Percentiles rank a stretch among this genome's conserved stretches.
These are phyloP conservation scores for Lasiodiplodia citricola DNA, from an alignment of 2,329 filamentous ascomycete genomes.

Conservation along the genomic window DNA sequence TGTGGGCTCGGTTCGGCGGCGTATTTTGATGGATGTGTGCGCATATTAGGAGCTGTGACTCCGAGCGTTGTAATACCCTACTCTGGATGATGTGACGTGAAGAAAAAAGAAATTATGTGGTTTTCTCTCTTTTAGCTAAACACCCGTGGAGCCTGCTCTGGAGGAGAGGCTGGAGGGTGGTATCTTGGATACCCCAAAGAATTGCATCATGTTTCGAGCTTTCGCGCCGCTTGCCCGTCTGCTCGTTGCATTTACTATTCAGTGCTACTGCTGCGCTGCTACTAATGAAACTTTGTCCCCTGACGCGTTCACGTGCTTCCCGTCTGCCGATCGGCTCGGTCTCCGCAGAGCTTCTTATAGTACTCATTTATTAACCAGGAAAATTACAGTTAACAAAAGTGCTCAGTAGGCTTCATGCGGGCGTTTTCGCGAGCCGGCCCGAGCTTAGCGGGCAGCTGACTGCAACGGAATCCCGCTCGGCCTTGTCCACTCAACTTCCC, in stretches of 20 bases:
- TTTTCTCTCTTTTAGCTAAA: not conserved
- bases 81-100: conserved; percentile 16
- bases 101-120: not conserved
- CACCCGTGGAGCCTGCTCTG: not conserved
- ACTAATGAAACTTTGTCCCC: not conserved
- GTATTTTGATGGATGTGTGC: not conserved
- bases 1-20: not conserved
- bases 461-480: not conserved
- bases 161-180: not conserved
- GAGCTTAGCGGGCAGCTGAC: not conserved
- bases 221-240: not conserved
- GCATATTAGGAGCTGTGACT: conserved; percentile 1
- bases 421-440: not conserved
- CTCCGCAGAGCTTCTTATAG: too few relatives aligned
- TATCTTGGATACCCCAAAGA: conserved; percentile 21
- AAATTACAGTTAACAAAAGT: not conserved
- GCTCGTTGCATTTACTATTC: not conserved
- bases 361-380: too few relatives aligned
- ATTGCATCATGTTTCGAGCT: conserved; percentile 8
- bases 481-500: conserved; percentile 9
- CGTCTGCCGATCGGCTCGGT: too few relatives aligned
- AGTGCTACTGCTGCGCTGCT: not conserved
- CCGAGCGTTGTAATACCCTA: conserved; percentile 13
- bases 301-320: not conserved
- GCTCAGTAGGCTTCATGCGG: not conserved